These are phyloP conservation scores for Typha latifolia DNA, from an alignment of 176 grass and related monocot species.

Conservation along the genomic window DNA sequence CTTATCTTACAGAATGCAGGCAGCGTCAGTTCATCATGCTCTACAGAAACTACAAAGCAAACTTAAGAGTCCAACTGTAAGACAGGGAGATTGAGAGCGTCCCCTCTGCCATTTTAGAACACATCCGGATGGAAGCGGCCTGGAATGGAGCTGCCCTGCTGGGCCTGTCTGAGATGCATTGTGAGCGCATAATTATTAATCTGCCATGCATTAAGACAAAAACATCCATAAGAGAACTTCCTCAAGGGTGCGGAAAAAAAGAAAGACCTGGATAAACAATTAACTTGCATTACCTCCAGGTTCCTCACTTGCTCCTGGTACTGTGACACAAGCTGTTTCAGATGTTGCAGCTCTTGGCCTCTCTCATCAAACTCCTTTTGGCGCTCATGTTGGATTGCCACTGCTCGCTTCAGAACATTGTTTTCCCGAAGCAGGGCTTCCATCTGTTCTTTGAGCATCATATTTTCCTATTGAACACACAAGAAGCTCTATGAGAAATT, in stretches of 20 bases:
- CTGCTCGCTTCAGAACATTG: slow-evolving; percentile 59
- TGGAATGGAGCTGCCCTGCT: slow-evolving; percentile 45
- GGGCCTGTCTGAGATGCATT: slow-evolving; percentile 62
- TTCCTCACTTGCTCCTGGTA: slow-evolving; percentile 75
- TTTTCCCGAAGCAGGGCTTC: slow-evolving; percentile 51
- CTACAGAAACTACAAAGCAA: background rate
- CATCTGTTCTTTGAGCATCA: slow-evolving; percentile 67
- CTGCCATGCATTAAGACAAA: slow-evolving; percentile 16
- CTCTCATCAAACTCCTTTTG: slow-evolving; percentile 58
- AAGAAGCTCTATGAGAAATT: background rate
- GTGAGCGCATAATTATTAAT: slow-evolving; percentile 60
- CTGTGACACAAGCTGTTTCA: slow-evolving; percentile 76
- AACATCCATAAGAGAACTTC: background rate
- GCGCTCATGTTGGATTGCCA: slow-evolving; percentile 76
- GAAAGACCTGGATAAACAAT: too few relatives aligned
- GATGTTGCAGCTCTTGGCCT: slow-evolving; percentile 47
- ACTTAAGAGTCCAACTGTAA: background rate
- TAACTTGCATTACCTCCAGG: slow-evolving; percentile 45
- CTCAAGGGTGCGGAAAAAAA: background rate
- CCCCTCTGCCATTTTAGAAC: slow-evolving; percentile 31
- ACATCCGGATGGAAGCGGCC: slow-evolving; percentile 49
- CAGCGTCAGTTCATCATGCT: background rate
- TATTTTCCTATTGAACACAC: slow-evolving; percentile 50
- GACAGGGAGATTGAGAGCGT: background rate
- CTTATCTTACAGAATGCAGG: background rate